Conservation (phyloP, 306 rosid species). For the Argentina anserina region DNA sequence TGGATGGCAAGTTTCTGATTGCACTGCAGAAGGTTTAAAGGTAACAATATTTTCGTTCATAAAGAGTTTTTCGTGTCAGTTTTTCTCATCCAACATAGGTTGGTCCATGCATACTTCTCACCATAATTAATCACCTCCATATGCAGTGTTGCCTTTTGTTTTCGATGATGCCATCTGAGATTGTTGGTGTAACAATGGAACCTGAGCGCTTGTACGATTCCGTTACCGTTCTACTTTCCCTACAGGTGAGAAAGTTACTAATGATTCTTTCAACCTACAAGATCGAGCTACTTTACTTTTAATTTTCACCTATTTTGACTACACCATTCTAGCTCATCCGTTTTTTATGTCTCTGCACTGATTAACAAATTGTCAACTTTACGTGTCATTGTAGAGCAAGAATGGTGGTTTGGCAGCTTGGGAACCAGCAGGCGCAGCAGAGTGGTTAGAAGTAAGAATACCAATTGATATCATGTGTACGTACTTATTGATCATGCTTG, state of each 20-base stretch:
- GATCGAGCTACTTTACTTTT: neutral
- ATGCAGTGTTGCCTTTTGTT: constrained; percentile 67
- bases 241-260: constrained; percentile 36
- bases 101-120: neutral
- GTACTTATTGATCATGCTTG: neutral
- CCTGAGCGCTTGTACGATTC: constrained; percentile 47
- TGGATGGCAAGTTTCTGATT: constrained; percentile 79
- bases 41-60: constrained; percentile 18
- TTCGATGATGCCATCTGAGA: constrained; percentile 52
- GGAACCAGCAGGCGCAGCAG: constrained; percentile 59
- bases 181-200: constrained; percentile 61
- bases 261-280: neutral
- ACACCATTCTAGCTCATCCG: neutral
- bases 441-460: constrained; percentile 63
- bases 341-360: neutral
- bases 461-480: neutral
- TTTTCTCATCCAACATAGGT: neutral
- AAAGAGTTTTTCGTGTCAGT: neutral
- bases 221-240: constrained; percentile 48
- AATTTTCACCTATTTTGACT: neutral
- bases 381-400: constrained; percentile 40
- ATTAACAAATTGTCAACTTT: neutral
- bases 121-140: neutral
- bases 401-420: constrained; percentile 67
- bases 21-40: constrained; percentile 76